Evolutionary conservation across 352 stramenopile genomes (phyloP).

Genomic region (Aphanomyces invadans): DNA sequence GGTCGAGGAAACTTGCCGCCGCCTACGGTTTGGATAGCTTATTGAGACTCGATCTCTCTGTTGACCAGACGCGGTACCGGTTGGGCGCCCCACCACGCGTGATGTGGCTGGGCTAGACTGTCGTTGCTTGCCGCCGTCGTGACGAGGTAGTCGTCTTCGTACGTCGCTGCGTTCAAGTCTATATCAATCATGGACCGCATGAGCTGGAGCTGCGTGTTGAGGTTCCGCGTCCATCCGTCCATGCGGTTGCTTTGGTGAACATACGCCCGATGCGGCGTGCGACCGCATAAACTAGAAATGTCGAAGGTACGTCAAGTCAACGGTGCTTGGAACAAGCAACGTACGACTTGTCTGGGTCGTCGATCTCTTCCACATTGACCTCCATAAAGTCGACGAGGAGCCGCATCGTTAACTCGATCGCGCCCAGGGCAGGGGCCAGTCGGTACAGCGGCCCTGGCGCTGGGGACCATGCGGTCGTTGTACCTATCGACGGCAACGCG

Average conservation of each 20-base stretch:
- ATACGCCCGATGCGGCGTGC: not conserved
- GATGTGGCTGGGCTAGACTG: not conserved
- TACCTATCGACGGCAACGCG: not conserved
- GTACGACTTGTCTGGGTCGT: not conserved
- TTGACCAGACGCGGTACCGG: not conserved
- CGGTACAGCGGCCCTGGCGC: conserved; percentile 12
- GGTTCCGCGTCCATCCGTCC: conserved; percentile 13
- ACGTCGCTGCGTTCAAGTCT: not conserved
- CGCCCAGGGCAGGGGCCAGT: conserved; percentile 1
- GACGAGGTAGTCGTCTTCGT: not conserved
- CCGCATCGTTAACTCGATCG: conserved; percentile 17
- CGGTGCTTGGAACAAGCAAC: no score
- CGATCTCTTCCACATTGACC: conserved; percentile 1
- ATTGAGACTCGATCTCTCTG: no score
- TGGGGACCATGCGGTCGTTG: not conserved
- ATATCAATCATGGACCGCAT: conserved; percentile 19
- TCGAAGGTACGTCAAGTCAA: no score
- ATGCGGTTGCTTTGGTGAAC: conserved; percentile 8
- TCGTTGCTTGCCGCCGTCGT: not conserved
- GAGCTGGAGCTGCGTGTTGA: conserved; percentile 10
- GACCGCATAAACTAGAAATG: not conserved
- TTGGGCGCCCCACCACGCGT: conserved; percentile 7
- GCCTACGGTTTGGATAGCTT: no score
- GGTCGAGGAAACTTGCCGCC: not conserved
- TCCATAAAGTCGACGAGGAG: conserved; percentile 20